Conservation (phyloP, 768 basidiomycete genomes). For the Auriculariales sp. region DNA sequence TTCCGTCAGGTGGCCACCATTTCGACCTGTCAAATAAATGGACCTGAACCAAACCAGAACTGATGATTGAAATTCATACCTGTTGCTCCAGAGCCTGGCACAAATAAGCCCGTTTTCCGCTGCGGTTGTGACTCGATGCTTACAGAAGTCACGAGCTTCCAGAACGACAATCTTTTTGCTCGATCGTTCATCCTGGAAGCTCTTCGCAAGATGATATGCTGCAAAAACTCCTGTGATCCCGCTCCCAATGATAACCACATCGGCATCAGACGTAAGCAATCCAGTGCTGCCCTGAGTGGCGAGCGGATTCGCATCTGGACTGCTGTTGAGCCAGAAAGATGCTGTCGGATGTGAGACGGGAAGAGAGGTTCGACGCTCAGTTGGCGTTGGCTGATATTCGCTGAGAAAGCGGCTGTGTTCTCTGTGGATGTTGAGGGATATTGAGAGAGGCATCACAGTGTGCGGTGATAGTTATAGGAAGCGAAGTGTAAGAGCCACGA, state of each 20-base stretch:
- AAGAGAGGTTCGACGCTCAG: constrained; percentile 12
- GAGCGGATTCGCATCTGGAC: constrained; percentile 47
- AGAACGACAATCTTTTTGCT: constrained; percentile 45
- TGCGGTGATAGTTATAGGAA: too few species aligned
- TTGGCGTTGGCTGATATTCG: not conserved
- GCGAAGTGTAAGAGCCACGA: too few species aligned
- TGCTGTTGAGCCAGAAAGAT: constrained; percentile 57
- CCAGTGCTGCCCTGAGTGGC: constrained; percentile 53
- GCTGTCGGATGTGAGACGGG: constrained; percentile 52
- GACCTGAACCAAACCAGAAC: not conserved
- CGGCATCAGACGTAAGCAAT: constrained; percentile 39
- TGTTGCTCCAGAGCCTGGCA: constrained; percentile 59
- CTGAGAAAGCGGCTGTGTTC: constrained; percentile 1
- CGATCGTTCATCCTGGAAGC: constrained; percentile 10
- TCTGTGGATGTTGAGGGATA: constrained; percentile 1
- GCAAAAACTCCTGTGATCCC: constrained; percentile 66
- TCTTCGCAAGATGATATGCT: constrained; percentile 53
- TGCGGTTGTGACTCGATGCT: constrained; percentile 17
- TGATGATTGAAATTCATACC: constrained; percentile 24
- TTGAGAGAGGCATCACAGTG: constrained; percentile 13
- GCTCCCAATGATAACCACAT: constrained; percentile 67
- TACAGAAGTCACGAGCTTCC: constrained; percentile 80
- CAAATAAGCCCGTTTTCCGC: not conserved
- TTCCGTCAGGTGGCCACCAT: constrained; percentile 63
- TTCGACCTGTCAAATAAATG: constrained; percentile 37